Evolutionary conservation across 2,329 filamentous ascomycete species (phyloP).

Genomic region (Colletotrichum lini): DNA sequence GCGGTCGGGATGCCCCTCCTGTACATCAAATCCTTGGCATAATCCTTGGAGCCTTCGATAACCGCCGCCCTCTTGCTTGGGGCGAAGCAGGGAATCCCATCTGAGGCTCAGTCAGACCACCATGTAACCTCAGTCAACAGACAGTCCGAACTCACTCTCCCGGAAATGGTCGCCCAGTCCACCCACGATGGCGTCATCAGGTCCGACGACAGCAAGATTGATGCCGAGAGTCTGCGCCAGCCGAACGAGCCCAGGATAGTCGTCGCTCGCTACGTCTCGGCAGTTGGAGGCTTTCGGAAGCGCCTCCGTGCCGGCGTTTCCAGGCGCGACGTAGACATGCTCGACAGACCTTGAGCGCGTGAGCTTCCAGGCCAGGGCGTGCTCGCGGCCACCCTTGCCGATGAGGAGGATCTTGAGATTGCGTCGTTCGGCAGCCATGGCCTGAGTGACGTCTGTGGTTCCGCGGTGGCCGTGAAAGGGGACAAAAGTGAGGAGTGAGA

Average conservation of each 20-base stretch:
- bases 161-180: slow-evolving; percentile 90
- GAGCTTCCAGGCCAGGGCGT: slow-evolving; percentile 95
- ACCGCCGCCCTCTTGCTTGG: slow-evolving; percentile 86
- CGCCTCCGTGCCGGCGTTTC: slow-evolving; percentile 88
- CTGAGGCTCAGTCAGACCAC: slow-evolving; percentile 47
- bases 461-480: not conserved
- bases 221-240: slow-evolving; percentile 81
- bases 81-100: slow-evolving; percentile 86
- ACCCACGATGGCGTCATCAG: slow-evolving; percentile 93
- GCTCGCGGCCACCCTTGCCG: slow-evolving; percentile 94
- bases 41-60: slow-evolving; percentile 97
- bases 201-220: slow-evolving; percentile 90
- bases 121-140: not conserved
- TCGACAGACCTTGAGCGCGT: slow-evolving; percentile 85
- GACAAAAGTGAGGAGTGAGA: too few relatives aligned
- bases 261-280: slow-evolving; percentile 75
- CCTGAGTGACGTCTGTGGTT: not conserved
- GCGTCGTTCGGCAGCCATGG: not conserved
- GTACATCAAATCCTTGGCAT: slow-evolving; percentile 98
- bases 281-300: slow-evolving; percentile 80
- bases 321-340: slow-evolving; percentile 79
- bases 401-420: slow-evolving; percentile 82
- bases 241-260: slow-evolving; percentile 83
- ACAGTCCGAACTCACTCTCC: slow-evolving; percentile 43
- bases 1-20: slow-evolving; percentile 92